Percentiles rank a stretch among this genome's conserved stretches.
phyloP scores from a whole-genome alignment of 1,284 basidiomycete genomes.

The Apiotrichum gracile region DNA sequence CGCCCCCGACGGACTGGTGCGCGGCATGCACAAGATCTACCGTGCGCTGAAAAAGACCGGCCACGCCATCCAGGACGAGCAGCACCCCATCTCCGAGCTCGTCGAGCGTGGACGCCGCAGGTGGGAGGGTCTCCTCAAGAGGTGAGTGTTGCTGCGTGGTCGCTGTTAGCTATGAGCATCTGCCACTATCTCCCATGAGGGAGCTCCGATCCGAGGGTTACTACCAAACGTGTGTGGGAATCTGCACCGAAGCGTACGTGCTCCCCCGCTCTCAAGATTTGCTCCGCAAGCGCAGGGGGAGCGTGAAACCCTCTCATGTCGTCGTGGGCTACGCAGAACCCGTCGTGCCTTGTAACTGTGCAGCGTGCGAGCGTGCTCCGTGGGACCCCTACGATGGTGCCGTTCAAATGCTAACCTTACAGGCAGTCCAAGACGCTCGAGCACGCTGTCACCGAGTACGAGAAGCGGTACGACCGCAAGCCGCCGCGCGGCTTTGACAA shows the following conservation, averaged over 20 bases:
- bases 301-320: too few species aligned
- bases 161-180: not conserved
- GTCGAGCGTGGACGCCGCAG: slow-evolving; percentile 30
- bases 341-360: too few species aligned
- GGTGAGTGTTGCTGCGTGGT: slow-evolving; percentile 26
- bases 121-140: slow-evolving; percentile 34
- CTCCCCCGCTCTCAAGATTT: too few species aligned
- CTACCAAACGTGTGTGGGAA: too few species aligned
- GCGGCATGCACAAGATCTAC: slow-evolving; percentile 29
- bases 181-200: too few species aligned
- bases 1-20: slow-evolving; percentile 26
- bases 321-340: too few species aligned
- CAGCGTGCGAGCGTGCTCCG: too few species aligned
- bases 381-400: not conserved
- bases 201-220: too few species aligned
- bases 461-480: slow-evolving; percentile 40
- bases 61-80: slow-evolving; percentile 5
- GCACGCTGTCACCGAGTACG: slow-evolving; percentile 47
- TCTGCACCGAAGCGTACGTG: too few species aligned
- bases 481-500: slow-evolving; percentile 50
- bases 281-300: too few species aligned
- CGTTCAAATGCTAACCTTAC: not conserved
- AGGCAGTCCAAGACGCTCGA: slow-evolving; percentile 44
- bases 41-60: slow-evolving; percentile 7
- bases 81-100: slow-evolving; percentile 42